Evolutionary conservation across 257 asterid species (phyloP).

Genomic region (Salvia miltiorrhiza): DNA sequence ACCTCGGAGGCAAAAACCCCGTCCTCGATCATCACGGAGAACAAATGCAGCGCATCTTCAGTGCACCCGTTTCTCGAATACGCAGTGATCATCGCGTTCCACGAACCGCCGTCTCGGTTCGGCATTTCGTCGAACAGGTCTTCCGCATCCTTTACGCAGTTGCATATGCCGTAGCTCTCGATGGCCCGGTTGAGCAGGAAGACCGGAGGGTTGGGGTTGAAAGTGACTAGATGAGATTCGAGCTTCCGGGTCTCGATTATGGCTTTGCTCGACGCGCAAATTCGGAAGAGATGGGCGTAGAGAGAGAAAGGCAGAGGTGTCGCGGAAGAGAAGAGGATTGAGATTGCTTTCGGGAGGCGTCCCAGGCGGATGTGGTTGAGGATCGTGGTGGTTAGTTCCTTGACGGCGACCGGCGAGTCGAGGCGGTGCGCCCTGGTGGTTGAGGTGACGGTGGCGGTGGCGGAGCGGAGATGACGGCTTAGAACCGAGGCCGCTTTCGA

Average conservation of each 20-base stretch:
- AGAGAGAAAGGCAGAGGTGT: conserved; percentile 44
- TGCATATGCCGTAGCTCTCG: conserved; percentile 61
- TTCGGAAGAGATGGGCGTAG: conserved; percentile 59
- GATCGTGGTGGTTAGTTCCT: conserved; percentile 43
- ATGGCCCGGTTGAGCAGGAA: conserved; percentile 80
- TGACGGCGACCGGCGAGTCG: conserved; percentile 20
- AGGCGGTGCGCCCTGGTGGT: conserved; percentile 10
- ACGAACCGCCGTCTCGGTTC: conserved; percentile 71
- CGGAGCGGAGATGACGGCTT: conserved; percentile 24
- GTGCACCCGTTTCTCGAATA: conserved; percentile 46
- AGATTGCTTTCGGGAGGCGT: conserved; percentile 56
- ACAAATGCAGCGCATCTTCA: conserved; percentile 40
- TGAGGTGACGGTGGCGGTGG: conserved; percentile 24
- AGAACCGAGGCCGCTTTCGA: conserved; percentile 33
- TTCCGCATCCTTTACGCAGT: conserved; percentile 51
- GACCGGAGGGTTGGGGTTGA: conserved; percentile 54
- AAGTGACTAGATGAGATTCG: conserved; percentile 58
- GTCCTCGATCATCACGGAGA: conserved; percentile 44
- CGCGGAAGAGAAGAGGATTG: conserved; percentile 54
- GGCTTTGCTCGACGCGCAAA: conserved; percentile 51
- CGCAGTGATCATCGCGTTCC: conserved; percentile 77
- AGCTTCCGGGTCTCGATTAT: conserved; percentile 67
- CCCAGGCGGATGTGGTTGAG: conserved; percentile 55
- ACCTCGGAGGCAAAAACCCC: conserved; percentile 70
- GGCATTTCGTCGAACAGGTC: conserved; percentile 87